Conservation (phyloP, 495 filamentous ascomycete species). For the Choiromyces venosus region DNA sequence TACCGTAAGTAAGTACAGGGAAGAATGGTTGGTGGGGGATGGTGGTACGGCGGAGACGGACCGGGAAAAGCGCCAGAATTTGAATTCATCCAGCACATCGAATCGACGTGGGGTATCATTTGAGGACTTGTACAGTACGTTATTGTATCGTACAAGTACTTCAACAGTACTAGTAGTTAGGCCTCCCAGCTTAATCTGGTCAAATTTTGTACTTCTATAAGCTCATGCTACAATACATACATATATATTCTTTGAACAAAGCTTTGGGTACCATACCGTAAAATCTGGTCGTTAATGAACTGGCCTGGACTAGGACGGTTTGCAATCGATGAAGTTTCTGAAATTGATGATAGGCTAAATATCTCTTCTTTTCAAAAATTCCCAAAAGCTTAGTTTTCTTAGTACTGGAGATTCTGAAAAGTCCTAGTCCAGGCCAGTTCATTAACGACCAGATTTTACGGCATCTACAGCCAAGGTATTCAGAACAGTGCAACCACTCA, state of each 20-base stretch:
- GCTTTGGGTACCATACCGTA: too few species aligned
- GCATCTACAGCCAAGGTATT: not conserved
- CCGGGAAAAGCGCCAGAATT: constrained; percentile 6
- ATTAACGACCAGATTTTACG: too few species aligned
- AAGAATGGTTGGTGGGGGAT: not conserved
- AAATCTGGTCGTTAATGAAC: too few species aligned
- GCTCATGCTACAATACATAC: too few species aligned
- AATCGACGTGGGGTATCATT: not conserved
- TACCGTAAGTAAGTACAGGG: not conserved
- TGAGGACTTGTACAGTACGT: not conserved
- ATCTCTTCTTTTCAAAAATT: too few species aligned
- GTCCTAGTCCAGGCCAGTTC: too few species aligned
- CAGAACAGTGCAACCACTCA: not conserved
- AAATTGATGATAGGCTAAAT: too few species aligned
- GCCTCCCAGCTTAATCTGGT: not conserved
- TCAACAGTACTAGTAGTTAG: not conserved
- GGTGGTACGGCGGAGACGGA: constrained; percentile 9
- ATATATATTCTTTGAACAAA: too few species aligned
- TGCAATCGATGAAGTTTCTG: too few species aligned
- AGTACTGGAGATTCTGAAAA: too few species aligned
- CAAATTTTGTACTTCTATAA: not conserved
- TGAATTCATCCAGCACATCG: not conserved
- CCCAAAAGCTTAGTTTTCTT: too few species aligned
- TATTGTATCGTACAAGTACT: not conserved
- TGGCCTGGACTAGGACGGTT: too few species aligned